Conservation (phyloP, 2,329 filamentous ascomycete species). For the Epichloe gansuensis region DNA sequence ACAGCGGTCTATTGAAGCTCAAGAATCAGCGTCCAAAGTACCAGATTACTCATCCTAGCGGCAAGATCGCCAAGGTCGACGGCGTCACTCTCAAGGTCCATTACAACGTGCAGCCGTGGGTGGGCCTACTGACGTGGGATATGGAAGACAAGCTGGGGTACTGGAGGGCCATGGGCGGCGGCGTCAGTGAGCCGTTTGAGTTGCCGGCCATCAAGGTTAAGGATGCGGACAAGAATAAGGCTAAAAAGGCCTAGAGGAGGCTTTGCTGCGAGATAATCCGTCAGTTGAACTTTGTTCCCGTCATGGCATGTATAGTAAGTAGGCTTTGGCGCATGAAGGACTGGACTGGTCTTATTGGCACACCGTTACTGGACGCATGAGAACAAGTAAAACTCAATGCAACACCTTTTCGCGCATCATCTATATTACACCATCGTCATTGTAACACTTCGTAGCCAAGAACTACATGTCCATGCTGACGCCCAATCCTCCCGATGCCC, state of each 20-base stretch:
- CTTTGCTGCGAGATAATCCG: not conserved
- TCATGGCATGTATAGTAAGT: too few species aligned
- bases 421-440: not conserved
- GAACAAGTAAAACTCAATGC: too few species aligned
- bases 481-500: not conserved
- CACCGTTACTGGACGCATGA: too few species aligned
- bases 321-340: too few species aligned
- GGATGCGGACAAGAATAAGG: conserved; percentile 9
- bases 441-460: not conserved
- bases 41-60: conserved; percentile 82
- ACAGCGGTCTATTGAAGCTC: conserved; percentile 59
- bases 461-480: not conserved
- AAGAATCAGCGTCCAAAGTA: conserved; percentile 89
- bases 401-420: not conserved
- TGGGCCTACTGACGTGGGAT: conserved; percentile 78
- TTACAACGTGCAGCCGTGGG: conserved; percentile 98
- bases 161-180: conserved; percentile 54
- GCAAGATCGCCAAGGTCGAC: conserved; percentile 58
- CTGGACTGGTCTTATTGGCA: too few species aligned
- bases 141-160: conserved; percentile 39
- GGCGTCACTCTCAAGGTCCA: conserved; percentile 71
- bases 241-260: conserved; percentile 1
- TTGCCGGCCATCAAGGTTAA: conserved; percentile 54
- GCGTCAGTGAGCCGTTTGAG: conserved; percentile 49
- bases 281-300: too few species aligned